These are phyloP conservation scores for Clarireedia hainanense DNA, from an alignment of 2,329 filamentous ascomycete genomes.

Conservation along the genomic window DNA sequence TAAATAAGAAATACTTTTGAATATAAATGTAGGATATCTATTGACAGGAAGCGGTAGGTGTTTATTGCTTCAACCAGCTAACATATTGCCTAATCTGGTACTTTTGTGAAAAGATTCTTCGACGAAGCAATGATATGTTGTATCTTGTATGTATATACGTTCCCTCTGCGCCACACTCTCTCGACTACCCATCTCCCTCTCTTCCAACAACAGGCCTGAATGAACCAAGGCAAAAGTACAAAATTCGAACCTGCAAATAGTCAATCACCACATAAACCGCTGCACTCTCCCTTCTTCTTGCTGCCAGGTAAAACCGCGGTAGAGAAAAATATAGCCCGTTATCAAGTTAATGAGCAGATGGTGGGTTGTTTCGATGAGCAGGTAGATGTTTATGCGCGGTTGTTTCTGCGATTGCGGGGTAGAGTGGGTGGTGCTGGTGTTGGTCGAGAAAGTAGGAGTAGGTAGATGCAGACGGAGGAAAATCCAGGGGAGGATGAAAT, in stretches of 20 bases:
- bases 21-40: no score
- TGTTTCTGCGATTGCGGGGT: conserved; percentile 29
- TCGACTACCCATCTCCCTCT: background rate
- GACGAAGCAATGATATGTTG: no score
- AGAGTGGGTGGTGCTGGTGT: background rate
- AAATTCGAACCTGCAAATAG: no score
- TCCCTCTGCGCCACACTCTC: no score
- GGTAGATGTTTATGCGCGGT: background rate
- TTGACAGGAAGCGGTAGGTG: no score
- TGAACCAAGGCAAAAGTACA: background rate
- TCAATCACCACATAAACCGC: conserved; percentile 72
- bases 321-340: conserved; percentile 66
- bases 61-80: no score
- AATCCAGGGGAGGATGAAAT: conserved; percentile 93
- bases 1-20: no score
- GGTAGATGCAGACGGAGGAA: conserved; percentile 82
- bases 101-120: no score
- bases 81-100: no score
- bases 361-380: conserved; percentile 59
- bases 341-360: conserved; percentile 54
- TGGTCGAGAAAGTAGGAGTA: conserved; percentile 47
- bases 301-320: conserved; percentile 56
- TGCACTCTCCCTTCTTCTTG: conserved; percentile 48
- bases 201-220: background rate
- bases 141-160: no score